phyloP scores from a whole-genome alignment of 768 basidiomycete species.

The Piloderma croceum region DNA sequence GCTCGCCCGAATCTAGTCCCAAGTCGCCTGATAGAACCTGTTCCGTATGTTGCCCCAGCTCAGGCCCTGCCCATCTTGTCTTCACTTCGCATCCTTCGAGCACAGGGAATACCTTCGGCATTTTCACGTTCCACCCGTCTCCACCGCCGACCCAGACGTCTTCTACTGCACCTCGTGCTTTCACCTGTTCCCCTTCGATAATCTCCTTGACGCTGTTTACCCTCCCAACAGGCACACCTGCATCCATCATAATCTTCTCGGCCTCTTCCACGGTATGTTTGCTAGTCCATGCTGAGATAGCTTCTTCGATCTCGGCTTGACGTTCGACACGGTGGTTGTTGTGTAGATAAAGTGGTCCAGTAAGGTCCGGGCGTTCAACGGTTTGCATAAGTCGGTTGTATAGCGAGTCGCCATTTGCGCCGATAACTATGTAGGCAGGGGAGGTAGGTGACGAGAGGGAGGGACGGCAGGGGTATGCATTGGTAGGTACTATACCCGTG shows the following conservation, averaged over 20 bases:
- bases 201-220: constrained; percentile 61
- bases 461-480: constrained; percentile 64
- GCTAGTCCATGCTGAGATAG: constrained; percentile 57
- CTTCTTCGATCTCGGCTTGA: constrained; percentile 51
- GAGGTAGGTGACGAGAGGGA: constrained; percentile 33
- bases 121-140: constrained; percentile 58
- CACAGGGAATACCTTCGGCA: constrained; percentile 59
- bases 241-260: constrained; percentile 40
- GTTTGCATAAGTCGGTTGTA: constrained; percentile 62
- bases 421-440: constrained; percentile 61
- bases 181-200: constrained; percentile 50
- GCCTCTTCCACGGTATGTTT: constrained; percentile 49
- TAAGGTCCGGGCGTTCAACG: constrained; percentile 55
- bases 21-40: constrained; percentile 42
- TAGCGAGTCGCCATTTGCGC: constrained; percentile 66
- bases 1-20: constrained; percentile 31
- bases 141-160: constrained; percentile 40
- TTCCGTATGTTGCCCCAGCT: constrained; percentile 56
- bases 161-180: constrained; percentile 50
- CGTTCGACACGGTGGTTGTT: constrained; percentile 39
- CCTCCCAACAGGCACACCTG: constrained; percentile 59
- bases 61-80: constrained; percentile 65
- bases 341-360: constrained; percentile 43
- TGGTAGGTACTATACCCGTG: constrained; percentile 71
- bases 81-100: constrained; percentile 52